Evolutionary conservation across 2,329 filamentous ascomycete genomes (phyloP), one percentile per base, ranked within the genome.

Genomic region (Diplodia sapinea): DNA sequence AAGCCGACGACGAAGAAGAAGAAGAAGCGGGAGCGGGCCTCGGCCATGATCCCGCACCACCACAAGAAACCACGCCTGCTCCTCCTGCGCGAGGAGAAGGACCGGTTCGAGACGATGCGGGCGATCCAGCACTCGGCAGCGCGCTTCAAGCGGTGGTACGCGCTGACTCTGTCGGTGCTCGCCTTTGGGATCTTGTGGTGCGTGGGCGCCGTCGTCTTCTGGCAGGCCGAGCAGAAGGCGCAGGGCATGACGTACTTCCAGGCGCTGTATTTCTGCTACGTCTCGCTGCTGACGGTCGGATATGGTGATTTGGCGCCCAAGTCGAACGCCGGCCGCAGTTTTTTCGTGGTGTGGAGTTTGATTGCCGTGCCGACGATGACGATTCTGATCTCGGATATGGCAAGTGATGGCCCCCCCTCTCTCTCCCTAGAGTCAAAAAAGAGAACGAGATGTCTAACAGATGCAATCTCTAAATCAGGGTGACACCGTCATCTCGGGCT

Each of bases 291-390:
- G 1, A 97, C 94, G 0, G 91, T 97, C 47, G 94, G 94, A 1
- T 97, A 96, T 72, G 94, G 94, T 3, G 93, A 96, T 71, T 78
- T 90, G 5, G 88, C 89, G 1, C 93, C 93, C 0, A 82, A 88
- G n/a, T 91, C 89, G 1, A 94, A 93, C 70, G 85, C 89, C 0
- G 92, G 91, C 1, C 89, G 91, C 66, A 88, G 91, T 0, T 96
- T 97, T 76, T 97, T 96, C 73, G 91, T 97, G n/a, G 89, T 97
- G 67, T 97, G 94, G 94, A 92, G 89, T 15, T 78, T 97, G 1
- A 85, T 97, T 31, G 93, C 93, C 0, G 84, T 97, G 3, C 94
- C 94, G 0, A 94, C 91, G 2, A 94, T 94, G 86, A 96, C 94
- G 0, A 89, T 96, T 20, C 85, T 97, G 13, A 73, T 79, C 11